Conservation (phyloP, 768 basidiomycete species). For the Russula emetica region DNA sequence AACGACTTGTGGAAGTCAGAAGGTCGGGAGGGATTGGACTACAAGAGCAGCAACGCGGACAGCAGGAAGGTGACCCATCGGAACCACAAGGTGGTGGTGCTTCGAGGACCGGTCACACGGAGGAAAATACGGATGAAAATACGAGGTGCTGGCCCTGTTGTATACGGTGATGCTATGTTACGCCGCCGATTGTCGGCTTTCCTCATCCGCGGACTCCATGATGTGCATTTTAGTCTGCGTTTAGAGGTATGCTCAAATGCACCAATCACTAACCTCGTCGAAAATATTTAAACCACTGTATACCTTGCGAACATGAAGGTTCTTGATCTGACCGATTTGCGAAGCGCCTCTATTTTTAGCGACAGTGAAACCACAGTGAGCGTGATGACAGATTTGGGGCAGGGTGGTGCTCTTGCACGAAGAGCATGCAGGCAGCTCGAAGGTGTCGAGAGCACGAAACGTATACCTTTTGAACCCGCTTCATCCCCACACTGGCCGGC, state of each 20-base stretch:
- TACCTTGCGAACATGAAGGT: neutral
- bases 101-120: no score
- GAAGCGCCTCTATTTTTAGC: neutral
- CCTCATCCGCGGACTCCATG: no score
- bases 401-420: neutral
- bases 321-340: neutral
- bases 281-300: neutral
- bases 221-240: no score
- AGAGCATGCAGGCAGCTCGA: neutral
- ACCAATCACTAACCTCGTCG: no score
- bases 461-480: no score
- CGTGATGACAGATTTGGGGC: neutral
- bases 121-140: no score
- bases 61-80: neutral
- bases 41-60: neutral
- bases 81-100: neutral
- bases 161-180: no score
- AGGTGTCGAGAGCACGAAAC: neutral
- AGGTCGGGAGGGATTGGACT: no score
- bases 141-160: no score
- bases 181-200: no score
- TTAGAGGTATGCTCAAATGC: no score
- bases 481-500: no score
- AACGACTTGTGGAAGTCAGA: neutral
- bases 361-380: neutral